These are phyloP conservation scores for Isabelozyma heimii DNA, from an alignment of 805 yeast species.

Conservation along the genomic window DNA sequence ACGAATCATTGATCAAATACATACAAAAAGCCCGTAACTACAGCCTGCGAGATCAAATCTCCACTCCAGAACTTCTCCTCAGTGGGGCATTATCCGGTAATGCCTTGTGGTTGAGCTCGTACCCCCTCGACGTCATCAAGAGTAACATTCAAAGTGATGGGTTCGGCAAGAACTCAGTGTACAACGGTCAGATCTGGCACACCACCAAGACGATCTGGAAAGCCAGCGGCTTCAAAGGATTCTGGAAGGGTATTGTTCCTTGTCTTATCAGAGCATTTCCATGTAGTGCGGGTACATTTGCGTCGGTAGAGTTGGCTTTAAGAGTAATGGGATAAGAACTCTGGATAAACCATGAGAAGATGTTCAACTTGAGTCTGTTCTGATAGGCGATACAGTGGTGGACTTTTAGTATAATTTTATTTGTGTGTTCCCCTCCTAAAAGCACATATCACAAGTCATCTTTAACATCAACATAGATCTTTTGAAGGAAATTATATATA, in stretches of 20 bases:
- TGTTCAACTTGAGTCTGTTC: too few relatives aligned
- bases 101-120: conserved; percentile 58
- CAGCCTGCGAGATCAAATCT: conserved; percentile 44
- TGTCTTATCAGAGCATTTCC: conserved; percentile 61
- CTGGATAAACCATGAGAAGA: too few relatives aligned
- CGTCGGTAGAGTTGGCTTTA: conserved; percentile 68
- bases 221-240: conserved; percentile 47
- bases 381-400: too few relatives aligned
- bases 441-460: too few relatives aligned
- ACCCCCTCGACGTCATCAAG: conserved; percentile 53
- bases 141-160: conserved; percentile 53
- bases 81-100: conserved; percentile 71
- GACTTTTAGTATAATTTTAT: too few relatives aligned
- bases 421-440: too few relatives aligned
- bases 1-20: conserved; percentile 51
- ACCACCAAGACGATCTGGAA: conserved; percentile 40
- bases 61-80: conserved; percentile 52
- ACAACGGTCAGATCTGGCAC: conserved; percentile 33
- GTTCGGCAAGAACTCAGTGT: conserved; percentile 44
- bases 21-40: conserved; percentile 31
- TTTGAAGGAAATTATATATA: too few relatives aligned
- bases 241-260: conserved; percentile 64
- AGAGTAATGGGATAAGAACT: conserved; percentile 46
- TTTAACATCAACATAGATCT: too few relatives aligned
- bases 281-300: conserved; percentile 73